phyloP scores from a whole-genome alignment of 306 rosid genomes.

The Lagenaria siceraria region DNA sequence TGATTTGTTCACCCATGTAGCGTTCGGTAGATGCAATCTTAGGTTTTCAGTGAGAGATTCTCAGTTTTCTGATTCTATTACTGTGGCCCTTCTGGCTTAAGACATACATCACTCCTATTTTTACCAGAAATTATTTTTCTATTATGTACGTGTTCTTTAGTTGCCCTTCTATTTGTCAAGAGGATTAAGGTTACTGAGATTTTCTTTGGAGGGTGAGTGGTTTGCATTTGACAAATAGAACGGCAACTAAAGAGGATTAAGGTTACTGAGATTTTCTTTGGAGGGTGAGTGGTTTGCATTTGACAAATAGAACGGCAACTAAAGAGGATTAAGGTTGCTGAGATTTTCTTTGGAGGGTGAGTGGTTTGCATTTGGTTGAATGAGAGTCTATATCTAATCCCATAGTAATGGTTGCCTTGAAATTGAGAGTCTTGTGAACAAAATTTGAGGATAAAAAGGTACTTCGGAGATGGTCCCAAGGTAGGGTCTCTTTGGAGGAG shows the following conservation, averaged over 20 bases:
- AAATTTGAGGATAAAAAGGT: not conserved
- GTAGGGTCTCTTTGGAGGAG: not conserved
- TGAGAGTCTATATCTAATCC: not conserved
- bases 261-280: not conserved
- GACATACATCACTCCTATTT: not conserved
- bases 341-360: not conserved
- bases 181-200: not conserved
- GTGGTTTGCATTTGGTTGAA: not conserved
- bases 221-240: too few species aligned
- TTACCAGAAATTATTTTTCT: not conserved
- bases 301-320: too few species aligned
- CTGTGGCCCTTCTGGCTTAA: not conserved
- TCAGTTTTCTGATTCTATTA: not conserved
- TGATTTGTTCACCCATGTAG: not conserved
- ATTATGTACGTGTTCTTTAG: not conserved
- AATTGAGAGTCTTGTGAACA: not conserved
- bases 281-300: not conserved
- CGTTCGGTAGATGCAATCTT: not conserved
- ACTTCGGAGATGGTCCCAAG: not conserved
- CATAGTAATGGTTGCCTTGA: not conserved
- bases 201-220: not conserved
- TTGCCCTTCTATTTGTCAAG: not conserved
- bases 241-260: too few species aligned
- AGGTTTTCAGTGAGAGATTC: not conserved
- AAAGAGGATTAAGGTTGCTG: not conserved